Evolutionary conservation across 257 asterid species (phyloP).

Genomic region (Solanum chaucha): DNA sequence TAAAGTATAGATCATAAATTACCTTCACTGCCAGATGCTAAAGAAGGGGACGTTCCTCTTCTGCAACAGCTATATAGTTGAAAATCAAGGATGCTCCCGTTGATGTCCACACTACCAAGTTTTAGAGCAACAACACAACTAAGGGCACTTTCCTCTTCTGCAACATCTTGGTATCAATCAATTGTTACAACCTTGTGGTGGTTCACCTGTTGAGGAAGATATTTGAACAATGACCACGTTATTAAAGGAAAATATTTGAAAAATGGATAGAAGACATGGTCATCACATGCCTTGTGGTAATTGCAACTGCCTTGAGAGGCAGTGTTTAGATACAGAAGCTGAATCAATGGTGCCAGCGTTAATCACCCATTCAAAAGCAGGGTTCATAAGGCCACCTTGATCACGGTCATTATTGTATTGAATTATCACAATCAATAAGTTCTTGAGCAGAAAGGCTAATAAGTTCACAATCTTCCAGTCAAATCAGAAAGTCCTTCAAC

Average conservation of each 20-base stretch:
- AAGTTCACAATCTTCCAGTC: neutral
- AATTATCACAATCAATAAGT: conserved; percentile 9
- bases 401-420: conserved; percentile 13
- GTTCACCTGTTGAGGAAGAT: conserved; percentile 4
- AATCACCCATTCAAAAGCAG: conserved; percentile 23
- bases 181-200: conserved; percentile 7
- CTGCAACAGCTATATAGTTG: conserved; percentile 7
- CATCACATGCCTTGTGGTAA: conserved; percentile 9
- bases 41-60: neutral
- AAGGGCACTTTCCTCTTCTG: conserved; percentile 6
- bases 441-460: conserved; percentile 17
- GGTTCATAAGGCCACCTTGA: conserved; percentile 15
- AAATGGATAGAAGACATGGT: neutral
- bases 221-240: neutral
- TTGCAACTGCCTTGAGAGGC: conserved; percentile 12
- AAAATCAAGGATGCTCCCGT: conserved; percentile 14
- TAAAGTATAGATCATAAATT: neutral
- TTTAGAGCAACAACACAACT: conserved; percentile 21
- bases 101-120: conserved; percentile 17
- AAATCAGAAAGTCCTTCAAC: neutral
- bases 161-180: conserved; percentile 16
- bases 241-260: neutral
- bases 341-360: conserved; percentile 15
- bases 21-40: neutral
- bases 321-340: conserved; percentile 12